Evolutionary conservation across 2,329 filamentous ascomycete genomes (phyloP).

Genomic region (Pseudophaeomoniella oleicola): DNA sequence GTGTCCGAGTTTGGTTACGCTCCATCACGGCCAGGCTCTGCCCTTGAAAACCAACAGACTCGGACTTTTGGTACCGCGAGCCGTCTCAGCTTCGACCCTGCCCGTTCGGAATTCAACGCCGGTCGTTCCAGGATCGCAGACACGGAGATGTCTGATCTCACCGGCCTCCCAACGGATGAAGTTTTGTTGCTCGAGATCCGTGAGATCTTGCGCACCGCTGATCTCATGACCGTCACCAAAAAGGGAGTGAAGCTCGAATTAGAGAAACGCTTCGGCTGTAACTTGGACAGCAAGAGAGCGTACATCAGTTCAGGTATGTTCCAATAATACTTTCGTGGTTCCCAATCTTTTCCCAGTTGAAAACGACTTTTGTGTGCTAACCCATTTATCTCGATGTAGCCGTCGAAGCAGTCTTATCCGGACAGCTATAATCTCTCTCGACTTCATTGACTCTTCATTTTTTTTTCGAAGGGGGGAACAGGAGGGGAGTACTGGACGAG

Average conservation of each 20-base stretch:
- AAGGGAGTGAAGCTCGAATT: conserved; percentile 93
- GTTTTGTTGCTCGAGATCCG: conserved; percentile 84
- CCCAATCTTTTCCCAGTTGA: conserved; percentile 12
- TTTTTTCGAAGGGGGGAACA: no score
- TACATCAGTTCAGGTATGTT: conserved; percentile 86
- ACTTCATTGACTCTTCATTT: no score
- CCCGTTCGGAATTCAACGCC: not conserved
- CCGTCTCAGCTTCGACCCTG: not conserved
- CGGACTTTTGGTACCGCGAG: conserved; percentile 23
- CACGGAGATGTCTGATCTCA: conserved; percentile 60
- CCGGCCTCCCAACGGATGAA: conserved; percentile 72
- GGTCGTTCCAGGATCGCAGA: conserved; percentile 33
- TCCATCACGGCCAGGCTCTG: conserved; percentile 13
- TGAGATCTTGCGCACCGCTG: conserved; percentile 78
- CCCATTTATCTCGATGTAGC: conserved; percentile 31
- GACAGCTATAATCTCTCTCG: conserved; percentile 56
- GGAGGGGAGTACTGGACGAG: no score
- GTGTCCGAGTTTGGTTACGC: conserved; percentile 53
- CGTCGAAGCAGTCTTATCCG: conserved; percentile 65
- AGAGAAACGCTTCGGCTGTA: conserved; percentile 76
- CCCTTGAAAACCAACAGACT: not conserved
- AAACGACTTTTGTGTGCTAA: conserved; percentile 16
- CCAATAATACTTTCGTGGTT: conserved; percentile 4
- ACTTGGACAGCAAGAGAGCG: conserved; percentile 71
- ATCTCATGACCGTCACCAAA: conserved; percentile 97